Conservation (phyloP, 1,284 basidiomycete species). For the Exsudoporus floridanus region DNA sequence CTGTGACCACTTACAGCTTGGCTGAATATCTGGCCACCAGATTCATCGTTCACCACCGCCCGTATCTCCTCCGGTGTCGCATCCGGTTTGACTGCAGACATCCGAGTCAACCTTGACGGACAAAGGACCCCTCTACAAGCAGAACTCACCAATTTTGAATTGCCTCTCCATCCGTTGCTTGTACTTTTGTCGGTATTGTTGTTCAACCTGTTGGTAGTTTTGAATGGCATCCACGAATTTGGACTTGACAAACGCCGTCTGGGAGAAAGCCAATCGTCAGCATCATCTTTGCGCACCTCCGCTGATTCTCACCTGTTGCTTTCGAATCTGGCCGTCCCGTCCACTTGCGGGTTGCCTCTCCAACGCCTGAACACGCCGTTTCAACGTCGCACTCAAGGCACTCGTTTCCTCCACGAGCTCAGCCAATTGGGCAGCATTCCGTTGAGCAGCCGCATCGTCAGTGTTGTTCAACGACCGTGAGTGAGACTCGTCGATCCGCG, state of each 20-base stretch:
- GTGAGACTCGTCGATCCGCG: conserved; percentile 69
- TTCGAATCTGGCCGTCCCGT: conserved; percentile 78
- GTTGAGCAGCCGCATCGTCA: conserved; percentile 66
- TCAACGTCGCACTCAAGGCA: conserved; percentile 69
- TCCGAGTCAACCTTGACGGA: conserved; percentile 1
- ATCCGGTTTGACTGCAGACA: conserved; percentile 82
- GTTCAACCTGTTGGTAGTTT: conserved; percentile 88
- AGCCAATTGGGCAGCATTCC: conserved; percentile 64
- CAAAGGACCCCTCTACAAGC: not conserved
- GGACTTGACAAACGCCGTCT: conserved; percentile 76
- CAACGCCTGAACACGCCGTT: conserved; percentile 76
- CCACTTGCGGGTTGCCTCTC: conserved; percentile 71
- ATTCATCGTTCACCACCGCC: conserved; percentile 84
- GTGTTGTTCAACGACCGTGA: conserved; percentile 76
- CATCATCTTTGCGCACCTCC: not conserved
- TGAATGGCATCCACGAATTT: conserved; percentile 87
- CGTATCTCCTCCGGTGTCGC: conserved; percentile 90
- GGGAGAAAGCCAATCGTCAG: not conserved
- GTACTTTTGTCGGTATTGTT: conserved; percentile 90
- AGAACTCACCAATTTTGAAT: conserved; percentile 80
- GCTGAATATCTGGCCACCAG: conserved; percentile 87
- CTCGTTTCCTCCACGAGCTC: conserved; percentile 79
- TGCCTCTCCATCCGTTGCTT: conserved; percentile 95
- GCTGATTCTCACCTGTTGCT: conserved; percentile 65
- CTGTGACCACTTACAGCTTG: conserved; percentile 70